phyloP scores from a whole-genome alignment of 2,329 filamentous ascomycete genomes.

The Alternaria solani region DNA sequence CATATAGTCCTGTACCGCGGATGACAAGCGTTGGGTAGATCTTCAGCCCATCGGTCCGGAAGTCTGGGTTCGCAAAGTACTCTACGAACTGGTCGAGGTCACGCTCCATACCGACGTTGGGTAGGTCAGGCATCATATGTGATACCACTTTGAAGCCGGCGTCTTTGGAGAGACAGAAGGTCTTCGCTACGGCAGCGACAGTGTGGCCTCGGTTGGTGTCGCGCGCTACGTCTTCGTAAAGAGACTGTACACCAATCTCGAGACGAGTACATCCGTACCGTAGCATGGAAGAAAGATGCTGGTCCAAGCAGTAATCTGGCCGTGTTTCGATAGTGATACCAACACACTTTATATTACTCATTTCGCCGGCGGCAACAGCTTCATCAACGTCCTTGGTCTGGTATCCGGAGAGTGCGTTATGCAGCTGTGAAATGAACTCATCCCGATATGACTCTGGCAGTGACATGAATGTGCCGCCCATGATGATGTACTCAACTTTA shows the following conservation, averaged over 20 bases:
- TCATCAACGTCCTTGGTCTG: constrained; percentile 95
- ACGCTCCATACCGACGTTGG: constrained; percentile 97
- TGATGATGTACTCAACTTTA: constrained; percentile 99
- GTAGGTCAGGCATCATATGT: constrained; percentile 99
- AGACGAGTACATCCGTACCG: constrained; percentile 96
- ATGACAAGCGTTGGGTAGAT: constrained; percentile 99
- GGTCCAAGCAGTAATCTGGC: constrained; percentile 94
- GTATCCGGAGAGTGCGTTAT: constrained; percentile 96
- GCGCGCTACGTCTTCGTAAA: constrained; percentile 98
- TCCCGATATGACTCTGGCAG: constrained; percentile 87
- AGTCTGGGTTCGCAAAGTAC: constrained; percentile 96
- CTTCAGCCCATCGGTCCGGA: constrained; percentile 95
- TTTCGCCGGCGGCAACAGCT: constrained; percentile 90
- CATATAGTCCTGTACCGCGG: constrained; percentile 93
- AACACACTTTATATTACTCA: constrained; percentile 97
- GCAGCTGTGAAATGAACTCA: constrained; percentile 91
- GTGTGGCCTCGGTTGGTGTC: constrained; percentile 98
- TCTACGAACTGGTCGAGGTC: constrained; percentile 97
- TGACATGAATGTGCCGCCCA: constrained; percentile 99
- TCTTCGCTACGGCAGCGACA: constrained; percentile 92
- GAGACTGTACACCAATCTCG: constrained; percentile 92
- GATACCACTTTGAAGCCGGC: constrained; percentile 98
- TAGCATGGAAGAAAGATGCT: constrained; percentile 95
- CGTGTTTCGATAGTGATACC: constrained; percentile 98
- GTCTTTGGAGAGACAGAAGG: constrained; percentile 96